Evolutionary conservation across 108 stramenopile genomes (phyloP), one percentile per base, ranked within the genome.

Genomic region (Tribonema minus): DNA sequence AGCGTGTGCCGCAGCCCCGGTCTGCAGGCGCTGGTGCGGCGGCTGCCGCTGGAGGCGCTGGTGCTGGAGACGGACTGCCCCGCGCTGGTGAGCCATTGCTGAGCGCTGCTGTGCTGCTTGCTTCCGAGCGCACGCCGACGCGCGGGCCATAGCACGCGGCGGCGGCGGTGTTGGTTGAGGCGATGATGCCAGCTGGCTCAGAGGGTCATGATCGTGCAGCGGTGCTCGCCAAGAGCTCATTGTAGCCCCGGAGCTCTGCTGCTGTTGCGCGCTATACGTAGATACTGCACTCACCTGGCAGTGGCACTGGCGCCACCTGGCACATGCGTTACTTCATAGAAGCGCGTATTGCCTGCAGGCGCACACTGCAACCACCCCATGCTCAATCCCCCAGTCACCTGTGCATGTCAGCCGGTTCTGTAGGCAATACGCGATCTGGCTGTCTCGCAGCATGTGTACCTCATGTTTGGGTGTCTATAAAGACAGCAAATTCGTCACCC

Each of bases 21-120:
- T 20, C 58, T 76, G 35, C 58, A 59, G 46, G 67, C 31, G 23
- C 65, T 65, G 23, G 65, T 76, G 28, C 27, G 54, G 37, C 54
- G 64, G 9, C 3, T 76, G 6, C 76, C 76, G 35, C 37, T 76
- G 37, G 58, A 76, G 30, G 37, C 64, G 12, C 67, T 76, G 37
- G 33, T 76, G 58, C 65, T 76, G 33, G 76, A 76, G 58, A 76
- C 76, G 2, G 76, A 76, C 25, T 67, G 64, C 0, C 76, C 76
- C 15, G 76, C 76, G 23, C 23, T 76, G 76, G 76, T 71, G 36
- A 60, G 67, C 29, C 12, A 30, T 37, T 29, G 67, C 15, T 61
- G 61, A 4, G 4, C n/a, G n/a, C n/a, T n/a, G n/a, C n/a, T n/a
- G n/a, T n/a, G n/a, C n/a, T n/a, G n/a, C n/a, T n/a, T n/a, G n/a